Base-by-base conservation (phyloP, 2,329 filamentous ascomycete genomes). In the Chalaropsis ovoidea region DNA sequence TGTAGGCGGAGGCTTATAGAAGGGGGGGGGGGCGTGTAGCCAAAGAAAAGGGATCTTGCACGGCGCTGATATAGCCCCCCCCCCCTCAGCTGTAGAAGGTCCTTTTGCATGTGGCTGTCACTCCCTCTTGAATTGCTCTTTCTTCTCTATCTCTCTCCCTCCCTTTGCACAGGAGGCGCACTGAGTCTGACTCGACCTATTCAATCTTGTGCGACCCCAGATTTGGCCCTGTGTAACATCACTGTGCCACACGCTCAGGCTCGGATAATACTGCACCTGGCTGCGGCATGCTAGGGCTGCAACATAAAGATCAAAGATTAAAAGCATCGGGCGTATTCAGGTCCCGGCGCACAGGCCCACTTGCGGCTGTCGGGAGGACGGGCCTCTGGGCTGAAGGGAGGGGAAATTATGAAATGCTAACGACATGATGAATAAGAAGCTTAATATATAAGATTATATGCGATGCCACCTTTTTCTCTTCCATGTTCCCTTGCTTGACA, bases 1-100 rank as follows among this genome's bases (percentile, higher is more conserved):
- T 67, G n/a, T 67, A 58, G 64, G 60, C 35, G n/a, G 41, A 22
- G 31, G 8, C 4, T 6, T 6, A 52, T 52, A 52, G 22, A 27
- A 27, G 15, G 22, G 15, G 7, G 47, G 22, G 22, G n/a, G 47
- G 47, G 22, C 13, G 47, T 27, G 47, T 5, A 7, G 35, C 35
- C 54, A 58, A n/a, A 11, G 39, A 27, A 56, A 11, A 58, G 54
- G 24, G 24, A 31, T 39, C 8, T 10, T n/a, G 24, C 10, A 17
- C 54, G 31, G 13, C 17, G n/a, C 27, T 39, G 13, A 56, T 24
- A 0, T 56, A 1, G 22, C 3, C 1, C 24, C 24, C 2, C 27
- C 31, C 17, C 8, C 7, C 15, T 35, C 31, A 10, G 54, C 54
- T 58, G 10, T 58, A 17, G 19, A 24, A 31, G 31, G 47, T 15